These are phyloP conservation scores for Hypoxylon lenormandii DNA, from an alignment of 495 filamentous ascomycete genomes.

Conservation along the genomic window DNA sequence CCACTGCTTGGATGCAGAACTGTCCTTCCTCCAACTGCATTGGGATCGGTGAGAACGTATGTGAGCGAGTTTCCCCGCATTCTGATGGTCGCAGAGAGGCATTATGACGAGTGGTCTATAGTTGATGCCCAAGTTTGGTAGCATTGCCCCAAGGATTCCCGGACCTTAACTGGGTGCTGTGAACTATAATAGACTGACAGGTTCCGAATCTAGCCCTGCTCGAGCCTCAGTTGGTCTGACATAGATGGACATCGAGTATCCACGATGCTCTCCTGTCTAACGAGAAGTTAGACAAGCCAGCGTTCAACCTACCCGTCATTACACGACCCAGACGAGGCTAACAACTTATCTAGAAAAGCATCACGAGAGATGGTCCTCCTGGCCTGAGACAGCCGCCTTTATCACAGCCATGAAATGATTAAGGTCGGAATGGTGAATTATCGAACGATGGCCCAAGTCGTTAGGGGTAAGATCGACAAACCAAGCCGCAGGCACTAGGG, in stretches of 20 bases:
- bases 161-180: conserved; percentile 23
- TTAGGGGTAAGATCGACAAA: not conserved
- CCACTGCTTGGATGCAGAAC: conserved; percentile 4
- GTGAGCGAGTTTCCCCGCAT: conserved; percentile 20
- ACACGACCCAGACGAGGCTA: too few relatives aligned
- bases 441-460: not conserved
- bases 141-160: conserved; percentile 10
- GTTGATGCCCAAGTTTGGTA: conserved; percentile 6
- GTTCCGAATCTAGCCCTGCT: not conserved
- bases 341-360: not conserved
- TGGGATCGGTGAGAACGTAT: conserved; percentile 7
- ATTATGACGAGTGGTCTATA: conserved; percentile 7
- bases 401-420: not conserved
- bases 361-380: not conserved
- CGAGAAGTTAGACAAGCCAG: not conserved
- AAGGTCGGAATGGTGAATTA: not conserved
- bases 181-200: conserved; percentile 15
- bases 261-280: not conserved
- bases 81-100: conserved; percentile 1
- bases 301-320: not conserved
- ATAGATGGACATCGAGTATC: not conserved
- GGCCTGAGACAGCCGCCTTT: not conserved
- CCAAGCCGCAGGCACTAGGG: not conserved
- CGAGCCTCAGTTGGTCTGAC: not conserved
- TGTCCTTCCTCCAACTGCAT: conserved; percentile 8